Evolutionary conservation across 495 filamentous ascomycete species (phyloP), one percentile per base, ranked within the genome.

Genomic region (Pseudoneurospora amorphoporcata): DNA sequence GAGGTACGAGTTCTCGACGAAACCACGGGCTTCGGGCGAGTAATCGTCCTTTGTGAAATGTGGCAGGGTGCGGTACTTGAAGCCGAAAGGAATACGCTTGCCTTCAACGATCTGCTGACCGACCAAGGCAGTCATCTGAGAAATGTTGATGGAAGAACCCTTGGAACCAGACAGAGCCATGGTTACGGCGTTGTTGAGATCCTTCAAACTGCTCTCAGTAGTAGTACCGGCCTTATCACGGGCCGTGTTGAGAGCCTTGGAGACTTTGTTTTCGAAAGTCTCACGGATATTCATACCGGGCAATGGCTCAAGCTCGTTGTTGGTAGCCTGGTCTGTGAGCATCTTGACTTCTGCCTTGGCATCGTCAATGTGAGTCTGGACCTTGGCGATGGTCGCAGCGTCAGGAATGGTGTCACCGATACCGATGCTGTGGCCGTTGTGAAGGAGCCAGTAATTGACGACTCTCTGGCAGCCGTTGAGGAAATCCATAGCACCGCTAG

Each of bases 11-110:
- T 99, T 99, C 83, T 99, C 95, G 40, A 99, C 94, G 81, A 99
- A 99, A 42, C 95, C 95, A 81, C 95, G 90, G 47, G 96, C 95
- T 78, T 98, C 94, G 14, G 95, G 94, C 17, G 94, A 97, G 79
- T 98, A 98, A 80, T 99, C 95, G 76, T 99, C 95, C 83, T 98
- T 98, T 72, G 95, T 97, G 84, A 98, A 99, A 81, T 99, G 95
- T 0, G 95, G 95, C 68, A 99, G 84, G 0, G 95, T 97, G 39
- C 95, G 92, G 79, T 98, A 98, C 79, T 98, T 98, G 89, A 99
- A 99, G 39, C 95, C 95, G 79, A 99, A 99, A 0, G 96, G 95
- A 85, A 99, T 97, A 84, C 95, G 95, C 84, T 97, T 97, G 75
- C 95, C 95, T 80, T 99, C 95, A 17, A 99, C 94, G 40, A 94